Conservation (phyloP, 306 rosid genomes). For the Ammopiptanthus mongolicus region DNA sequence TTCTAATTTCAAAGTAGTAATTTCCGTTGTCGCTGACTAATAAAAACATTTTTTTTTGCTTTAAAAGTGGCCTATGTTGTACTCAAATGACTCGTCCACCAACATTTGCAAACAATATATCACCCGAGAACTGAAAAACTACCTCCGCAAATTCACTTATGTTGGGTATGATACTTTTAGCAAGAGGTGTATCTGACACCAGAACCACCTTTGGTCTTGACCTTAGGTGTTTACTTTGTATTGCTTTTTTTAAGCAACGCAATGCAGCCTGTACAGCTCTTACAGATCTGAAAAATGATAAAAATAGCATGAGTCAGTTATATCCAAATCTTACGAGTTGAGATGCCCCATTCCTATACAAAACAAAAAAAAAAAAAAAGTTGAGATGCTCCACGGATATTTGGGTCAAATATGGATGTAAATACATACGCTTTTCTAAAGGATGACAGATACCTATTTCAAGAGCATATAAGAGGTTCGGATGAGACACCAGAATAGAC, state of each 20-base stretch:
- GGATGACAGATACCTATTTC: background rate
- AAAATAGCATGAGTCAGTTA: conserved; percentile 15
- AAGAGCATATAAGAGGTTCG: background rate
- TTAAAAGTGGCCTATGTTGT: background rate
- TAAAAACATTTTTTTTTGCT: background rate
- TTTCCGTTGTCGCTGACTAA: background rate
- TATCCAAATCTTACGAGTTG: background rate
- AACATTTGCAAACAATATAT: background rate
- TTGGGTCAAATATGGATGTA: background rate
- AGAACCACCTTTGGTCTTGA: conserved; percentile 70
- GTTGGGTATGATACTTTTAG: conserved; percentile 46
- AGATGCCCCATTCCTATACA: background rate
- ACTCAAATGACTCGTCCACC: background rate
- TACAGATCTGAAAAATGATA: conserved; percentile 54
- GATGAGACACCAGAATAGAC: background rate
- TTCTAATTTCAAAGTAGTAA: background rate
- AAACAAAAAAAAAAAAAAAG: no score
- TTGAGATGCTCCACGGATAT: background rate
- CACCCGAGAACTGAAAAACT: conserved; percentile 17
- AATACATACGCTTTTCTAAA: background rate
- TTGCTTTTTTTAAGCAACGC: conserved; percentile 60
- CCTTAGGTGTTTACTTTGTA: conserved; percentile 25
- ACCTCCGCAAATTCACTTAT: conserved; percentile 87
- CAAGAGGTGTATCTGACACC: conserved; percentile 82
- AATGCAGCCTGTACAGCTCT: conserved; percentile 78